These are phyloP conservation scores for Vanrija sp. DNA, from an alignment of 1,284 basidiomycete species.

Conservation along the genomic window DNA sequence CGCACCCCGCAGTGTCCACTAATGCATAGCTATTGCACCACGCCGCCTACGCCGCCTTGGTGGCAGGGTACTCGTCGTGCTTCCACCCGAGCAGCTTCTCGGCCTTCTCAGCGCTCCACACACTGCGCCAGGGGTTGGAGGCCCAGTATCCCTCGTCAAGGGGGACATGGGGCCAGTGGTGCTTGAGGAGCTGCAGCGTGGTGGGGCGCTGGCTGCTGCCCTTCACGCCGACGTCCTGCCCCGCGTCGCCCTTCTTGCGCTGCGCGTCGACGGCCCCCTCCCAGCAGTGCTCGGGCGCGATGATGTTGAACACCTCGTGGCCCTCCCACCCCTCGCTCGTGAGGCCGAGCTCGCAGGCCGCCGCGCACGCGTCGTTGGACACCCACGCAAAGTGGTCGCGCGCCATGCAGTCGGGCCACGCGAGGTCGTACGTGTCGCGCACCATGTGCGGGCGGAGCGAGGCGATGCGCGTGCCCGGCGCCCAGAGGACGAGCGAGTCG, in stretches of 20 bases:
- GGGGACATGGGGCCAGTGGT: slow-evolving; percentile 16
- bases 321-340: slow-evolving; percentile 35
- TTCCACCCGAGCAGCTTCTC: slow-evolving; percentile 46
- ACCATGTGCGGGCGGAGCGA: slow-evolving; percentile 47
- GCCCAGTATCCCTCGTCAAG: slow-evolving; percentile 23
- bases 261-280: slow-evolving; percentile 14
- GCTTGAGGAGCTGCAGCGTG: slow-evolving; percentile 21
- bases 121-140: slow-evolving; percentile 21
- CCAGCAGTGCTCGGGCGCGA: slow-evolving; percentile 32
- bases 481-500: slow-evolving; percentile 28
- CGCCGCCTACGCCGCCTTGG: too few relatives aligned
- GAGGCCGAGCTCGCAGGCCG: slow-evolving; percentile 39
- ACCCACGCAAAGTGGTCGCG: slow-evolving; percentile 44
- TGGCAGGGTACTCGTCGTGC: slow-evolving; percentile 23
- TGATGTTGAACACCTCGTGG: slow-evolving; percentile 47
- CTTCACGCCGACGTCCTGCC: slow-evolving; percentile 10
- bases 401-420: slow-evolving; percentile 7
- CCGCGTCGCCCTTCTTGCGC: slow-evolving; percentile 10
- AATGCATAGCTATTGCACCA: too few relatives aligned
- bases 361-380: slow-evolving; percentile 27
- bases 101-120: slow-evolving; percentile 44
- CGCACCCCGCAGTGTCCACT: too few relatives aligned
- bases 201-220: background rate
- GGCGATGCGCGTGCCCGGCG: slow-evolving; percentile 38
- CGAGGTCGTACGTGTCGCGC: slow-evolving; percentile 9